These are phyloP conservation scores for Fusarium virguliforme DNA, from an alignment of 2,329 filamentous ascomycete genomes.

Conservation along the genomic window DNA sequence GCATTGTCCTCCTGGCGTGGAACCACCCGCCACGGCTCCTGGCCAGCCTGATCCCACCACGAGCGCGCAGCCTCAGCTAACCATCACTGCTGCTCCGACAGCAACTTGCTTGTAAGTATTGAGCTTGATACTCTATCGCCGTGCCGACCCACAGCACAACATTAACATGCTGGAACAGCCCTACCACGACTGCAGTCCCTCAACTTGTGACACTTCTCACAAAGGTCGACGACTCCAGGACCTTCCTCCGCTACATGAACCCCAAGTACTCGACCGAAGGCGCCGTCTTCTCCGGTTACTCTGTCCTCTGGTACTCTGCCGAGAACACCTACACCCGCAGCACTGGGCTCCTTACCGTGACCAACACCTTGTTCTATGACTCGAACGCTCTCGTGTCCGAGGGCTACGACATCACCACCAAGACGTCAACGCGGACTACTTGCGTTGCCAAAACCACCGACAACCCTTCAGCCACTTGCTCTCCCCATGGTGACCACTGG, in stretches of 20 bases:
- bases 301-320: constrained; percentile 3
- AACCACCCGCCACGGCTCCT: neutral
- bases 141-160: neutral
- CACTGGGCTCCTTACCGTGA: neutral
- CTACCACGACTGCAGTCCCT: neutral
- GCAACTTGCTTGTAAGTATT: constrained; percentile 7
- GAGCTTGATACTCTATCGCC: neutral
- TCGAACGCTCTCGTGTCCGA: neutral
- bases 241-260: constrained; percentile 4
- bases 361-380: constrained; percentile 5
- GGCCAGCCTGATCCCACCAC: neutral
- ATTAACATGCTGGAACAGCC: neutral
- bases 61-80: neutral
- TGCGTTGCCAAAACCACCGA: neutral
- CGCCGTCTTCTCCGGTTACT: neutral
- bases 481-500: neutral
- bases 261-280: neutral
- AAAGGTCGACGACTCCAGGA: neutral
- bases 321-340: neutral
- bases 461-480: neutral
- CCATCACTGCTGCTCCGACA: neutral
- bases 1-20: constrained; percentile 2
- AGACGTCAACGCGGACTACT: neutral
- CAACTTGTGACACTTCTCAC: neutral
- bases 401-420: neutral